A percentile compares a stretch with the other conserved stretches of the same genome.
These are phyloP conservation scores for Dothideomycetidae sp. DNA, from an alignment of 2,329 filamentous ascomycete species.

Conservation along the genomic window DNA sequence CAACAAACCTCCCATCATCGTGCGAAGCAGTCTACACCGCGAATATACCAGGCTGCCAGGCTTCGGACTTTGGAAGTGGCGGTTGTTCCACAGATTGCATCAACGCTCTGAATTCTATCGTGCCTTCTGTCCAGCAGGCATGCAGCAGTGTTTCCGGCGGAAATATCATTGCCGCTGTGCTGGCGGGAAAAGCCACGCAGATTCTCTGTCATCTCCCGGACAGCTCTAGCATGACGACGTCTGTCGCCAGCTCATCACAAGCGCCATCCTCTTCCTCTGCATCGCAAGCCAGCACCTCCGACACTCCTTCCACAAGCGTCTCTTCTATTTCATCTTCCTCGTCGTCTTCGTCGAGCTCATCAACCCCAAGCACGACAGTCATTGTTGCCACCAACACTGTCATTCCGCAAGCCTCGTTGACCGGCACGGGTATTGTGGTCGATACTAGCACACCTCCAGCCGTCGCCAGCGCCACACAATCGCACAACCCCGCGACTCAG, in stretches of 20 bases:
- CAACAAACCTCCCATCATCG: slow-evolving; percentile 24
- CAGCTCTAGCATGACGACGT: slow-evolving; percentile 9
- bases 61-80: slow-evolving; percentile 25
- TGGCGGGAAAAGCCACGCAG: slow-evolving; percentile 25
- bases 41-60: slow-evolving; percentile 27
- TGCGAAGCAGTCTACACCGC: slow-evolving; percentile 30
- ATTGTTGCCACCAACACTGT: slow-evolving; percentile 9
- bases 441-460: slow-evolving; percentile 13
- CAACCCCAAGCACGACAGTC: slow-evolving; percentile 4
- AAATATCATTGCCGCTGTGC: slow-evolving; percentile 30
- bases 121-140: slow-evolving; percentile 19
- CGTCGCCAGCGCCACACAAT: slow-evolving; percentile 18
- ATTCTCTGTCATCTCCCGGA: slow-evolving; percentile 26
- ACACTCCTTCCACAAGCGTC: slow-evolving; percentile 10
- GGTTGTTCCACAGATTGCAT: slow-evolving; percentile 27
- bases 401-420: slow-evolving; percentile 11
- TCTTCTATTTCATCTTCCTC: slow-evolving; percentile 4
- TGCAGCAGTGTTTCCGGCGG: slow-evolving; percentile 26
- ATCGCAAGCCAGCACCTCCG: slow-evolving; percentile 9
- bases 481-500: slow-evolving; percentile 18
- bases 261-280: slow-evolving; percentile 5
- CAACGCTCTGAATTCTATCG: slow-evolving; percentile 25
- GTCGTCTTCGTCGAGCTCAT: slow-evolving; percentile 9
- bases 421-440: slow-evolving; percentile 11
- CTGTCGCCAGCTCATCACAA: background rate